A percentile compares a stretch with the other conserved stretches of the same genome.
Evolutionary conservation across 2,329 filamentous ascomycete species (phyloP).

Genomic region (Alternaria consortialis): DNA sequence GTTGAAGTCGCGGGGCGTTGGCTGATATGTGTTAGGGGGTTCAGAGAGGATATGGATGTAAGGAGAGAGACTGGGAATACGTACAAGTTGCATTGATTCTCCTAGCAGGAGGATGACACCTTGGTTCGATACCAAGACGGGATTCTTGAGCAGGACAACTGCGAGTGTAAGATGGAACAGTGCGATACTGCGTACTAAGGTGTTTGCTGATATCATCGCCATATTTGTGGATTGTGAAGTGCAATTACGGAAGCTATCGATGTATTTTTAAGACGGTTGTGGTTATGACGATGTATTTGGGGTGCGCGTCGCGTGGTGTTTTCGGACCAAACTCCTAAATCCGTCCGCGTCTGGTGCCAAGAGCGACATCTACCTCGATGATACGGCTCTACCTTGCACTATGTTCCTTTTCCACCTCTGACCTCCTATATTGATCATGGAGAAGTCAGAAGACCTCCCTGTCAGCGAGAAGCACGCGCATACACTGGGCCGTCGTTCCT

Average conservation of each 20-base stretch:
- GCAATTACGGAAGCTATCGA: not conserved
- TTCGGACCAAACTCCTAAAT: slow-evolving; percentile 25
- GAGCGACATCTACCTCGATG: slow-evolving; percentile 8
- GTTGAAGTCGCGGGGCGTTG: slow-evolving; percentile 72
- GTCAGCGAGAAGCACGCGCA: not conserved
- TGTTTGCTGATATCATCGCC: slow-evolving; percentile 81
- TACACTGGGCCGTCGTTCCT: not conserved
- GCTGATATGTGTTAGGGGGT: slow-evolving; percentile 55
- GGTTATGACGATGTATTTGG: not conserved
- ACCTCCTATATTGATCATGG: slow-evolving; percentile 13
- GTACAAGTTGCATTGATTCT: slow-evolving; percentile 82
- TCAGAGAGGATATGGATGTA: not conserved
- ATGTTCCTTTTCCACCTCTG: not conserved
- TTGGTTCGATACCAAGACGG: slow-evolving; percentile 77
- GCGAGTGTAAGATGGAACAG: slow-evolving; percentile 86
- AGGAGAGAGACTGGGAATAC: slow-evolving; percentile 28
- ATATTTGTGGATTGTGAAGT: slow-evolving; percentile 59
- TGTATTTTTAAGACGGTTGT: slow-evolving; percentile 1
- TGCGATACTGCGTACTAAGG: slow-evolving; percentile 81
- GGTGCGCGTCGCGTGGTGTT: slow-evolving; percentile 14
- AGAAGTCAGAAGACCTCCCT: slow-evolving; percentile 11
- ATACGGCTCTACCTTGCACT: not conserved
- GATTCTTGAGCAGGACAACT: slow-evolving; percentile 82
- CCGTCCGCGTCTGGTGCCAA: slow-evolving; percentile 19
- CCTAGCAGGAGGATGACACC: slow-evolving; percentile 82